Conservation (phyloP, 495 filamentous ascomycete genomes). For the Bathelium albidoporum region DNA sequence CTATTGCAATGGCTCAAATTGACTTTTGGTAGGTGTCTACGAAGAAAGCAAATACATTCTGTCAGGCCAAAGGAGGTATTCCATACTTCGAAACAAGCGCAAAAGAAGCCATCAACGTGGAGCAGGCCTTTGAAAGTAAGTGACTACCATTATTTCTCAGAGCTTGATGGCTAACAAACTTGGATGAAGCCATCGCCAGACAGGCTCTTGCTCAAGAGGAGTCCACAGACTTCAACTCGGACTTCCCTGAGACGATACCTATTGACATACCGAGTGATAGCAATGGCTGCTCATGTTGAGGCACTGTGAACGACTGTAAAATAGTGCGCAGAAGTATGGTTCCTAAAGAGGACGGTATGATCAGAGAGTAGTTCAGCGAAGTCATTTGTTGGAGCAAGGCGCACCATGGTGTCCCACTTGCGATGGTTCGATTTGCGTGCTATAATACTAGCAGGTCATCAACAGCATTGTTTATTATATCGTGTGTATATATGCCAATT, state of each 20-base stretch:
- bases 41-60: conserved; percentile 94
- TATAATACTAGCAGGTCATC: too few relatives aligned
- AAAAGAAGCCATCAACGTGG: conserved; percentile 96
- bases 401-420: not conserved
- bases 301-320: not conserved
- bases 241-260: conserved; percentile 95
- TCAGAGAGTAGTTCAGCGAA: not conserved
- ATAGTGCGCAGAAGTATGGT: not conserved
- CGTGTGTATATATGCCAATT: too few relatives aligned
- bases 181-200: conserved; percentile 71
- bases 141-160: not conserved
- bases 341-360: not conserved
- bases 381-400: not conserved
- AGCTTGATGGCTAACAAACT: conserved; percentile 11
- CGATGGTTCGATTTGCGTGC: too few relatives aligned
- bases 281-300: conserved; percentile 83
- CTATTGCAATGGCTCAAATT: not conserved
- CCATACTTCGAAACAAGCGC: conserved; percentile 99
- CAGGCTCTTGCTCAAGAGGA: conserved; percentile 95
- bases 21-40: conserved; percentile 58
- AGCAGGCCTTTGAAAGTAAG: conserved; percentile 95
- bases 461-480: too few relatives aligned
- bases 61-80: conserved; percentile 91
- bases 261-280: conserved; percentile 87
- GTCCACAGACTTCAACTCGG: conserved; percentile 81